A percentile compares a stretch with the other conserved stretches of the same genome.
Evolutionary conservation across 495 filamentous ascomycete genomes (phyloP).

Genomic region (Neurospora hispaniola): DNA sequence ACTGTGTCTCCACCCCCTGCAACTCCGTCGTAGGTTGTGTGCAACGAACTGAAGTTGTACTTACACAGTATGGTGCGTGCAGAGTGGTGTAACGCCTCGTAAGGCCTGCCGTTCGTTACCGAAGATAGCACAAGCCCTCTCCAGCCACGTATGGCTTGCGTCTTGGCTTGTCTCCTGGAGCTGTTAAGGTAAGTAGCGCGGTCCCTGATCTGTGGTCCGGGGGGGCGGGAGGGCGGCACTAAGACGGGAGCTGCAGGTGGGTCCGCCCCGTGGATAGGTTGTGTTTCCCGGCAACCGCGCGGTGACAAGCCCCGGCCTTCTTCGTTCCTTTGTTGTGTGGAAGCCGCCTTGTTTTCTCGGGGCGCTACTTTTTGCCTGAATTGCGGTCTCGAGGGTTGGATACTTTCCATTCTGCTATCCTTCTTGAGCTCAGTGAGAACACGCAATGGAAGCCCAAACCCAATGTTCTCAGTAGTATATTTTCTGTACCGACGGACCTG

Average conservation of each 20-base stretch:
- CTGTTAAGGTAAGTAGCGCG: background rate
- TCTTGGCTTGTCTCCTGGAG: background rate
- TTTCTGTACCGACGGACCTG: too few relatives aligned
- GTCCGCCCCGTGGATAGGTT: background rate
- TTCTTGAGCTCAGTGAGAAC: background rate
- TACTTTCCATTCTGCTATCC: background rate
- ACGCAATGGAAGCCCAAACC: background rate
- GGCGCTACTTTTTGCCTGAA: background rate
- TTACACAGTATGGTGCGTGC: too few relatives aligned
- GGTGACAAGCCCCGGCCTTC: background rate
- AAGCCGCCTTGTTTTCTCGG: background rate
- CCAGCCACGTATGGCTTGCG: background rate
- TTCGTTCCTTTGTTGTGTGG: background rate
- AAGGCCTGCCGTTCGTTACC: background rate
- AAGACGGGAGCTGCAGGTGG: background rate
- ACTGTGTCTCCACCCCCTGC: background rate
- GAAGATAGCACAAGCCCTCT: background rate
- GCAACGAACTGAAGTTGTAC: too few relatives aligned
- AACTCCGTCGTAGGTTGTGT: too few relatives aligned
- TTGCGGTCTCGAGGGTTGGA: background rate
- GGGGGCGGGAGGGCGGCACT: background rate
- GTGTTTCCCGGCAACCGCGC: background rate
- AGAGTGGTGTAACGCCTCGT: background rate
- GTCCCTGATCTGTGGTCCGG: background rate
- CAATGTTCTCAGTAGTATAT: background rate